These are phyloP conservation scores for Cutaneotrichosporon spelunceum DNA, from an alignment of 1,284 basidiomycete genomes.

Conservation along the genomic window DNA sequence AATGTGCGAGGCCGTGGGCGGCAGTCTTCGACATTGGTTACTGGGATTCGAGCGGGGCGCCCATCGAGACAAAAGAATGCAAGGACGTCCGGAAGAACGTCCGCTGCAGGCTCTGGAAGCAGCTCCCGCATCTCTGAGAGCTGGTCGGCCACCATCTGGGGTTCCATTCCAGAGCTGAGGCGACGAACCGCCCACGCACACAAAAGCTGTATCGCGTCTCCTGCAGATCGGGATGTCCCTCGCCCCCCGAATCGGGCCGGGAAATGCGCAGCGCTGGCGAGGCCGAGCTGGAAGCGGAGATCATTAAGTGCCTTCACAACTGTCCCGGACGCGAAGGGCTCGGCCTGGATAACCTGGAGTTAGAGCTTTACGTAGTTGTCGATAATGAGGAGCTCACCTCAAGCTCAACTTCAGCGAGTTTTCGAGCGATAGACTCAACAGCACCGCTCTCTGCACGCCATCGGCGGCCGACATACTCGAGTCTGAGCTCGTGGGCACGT, in stretches of 20 bases:
- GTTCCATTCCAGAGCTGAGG: constrained; percentile 24
- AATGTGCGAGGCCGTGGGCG: constrained; percentile 12
- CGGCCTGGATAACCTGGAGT: constrained; percentile 31
- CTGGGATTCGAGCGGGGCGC: background rate
- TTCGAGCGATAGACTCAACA: constrained; percentile 32
- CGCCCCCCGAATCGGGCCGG: constrained; percentile 22
- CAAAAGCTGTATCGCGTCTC: constrained; percentile 12
- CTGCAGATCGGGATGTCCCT: background rate
- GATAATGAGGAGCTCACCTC: constrained; percentile 31
- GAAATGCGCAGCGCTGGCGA: constrained; percentile 33
- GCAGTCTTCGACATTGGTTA: background rate
- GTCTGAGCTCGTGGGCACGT: constrained; percentile 26
- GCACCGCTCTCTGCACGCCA: constrained; percentile 28
- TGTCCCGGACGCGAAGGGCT: constrained; percentile 14
- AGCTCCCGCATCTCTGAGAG: constrained; percentile 17
- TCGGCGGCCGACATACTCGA: constrained; percentile 36
- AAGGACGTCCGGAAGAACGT: constrained; percentile 14
- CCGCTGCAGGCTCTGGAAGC: constrained; percentile 7
- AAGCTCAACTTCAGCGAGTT: constrained; percentile 45
- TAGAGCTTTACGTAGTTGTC: constrained; percentile 3
- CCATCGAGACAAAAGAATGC: constrained; percentile 18
- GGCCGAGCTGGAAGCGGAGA: constrained; percentile 36
- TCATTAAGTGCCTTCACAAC: constrained; percentile 31
- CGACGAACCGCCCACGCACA: constrained; percentile 30
- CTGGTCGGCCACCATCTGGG: constrained; percentile 19